Conservation (phyloP, 2,329 filamentous ascomycete species). For the Epichloe hybrida region DNA sequence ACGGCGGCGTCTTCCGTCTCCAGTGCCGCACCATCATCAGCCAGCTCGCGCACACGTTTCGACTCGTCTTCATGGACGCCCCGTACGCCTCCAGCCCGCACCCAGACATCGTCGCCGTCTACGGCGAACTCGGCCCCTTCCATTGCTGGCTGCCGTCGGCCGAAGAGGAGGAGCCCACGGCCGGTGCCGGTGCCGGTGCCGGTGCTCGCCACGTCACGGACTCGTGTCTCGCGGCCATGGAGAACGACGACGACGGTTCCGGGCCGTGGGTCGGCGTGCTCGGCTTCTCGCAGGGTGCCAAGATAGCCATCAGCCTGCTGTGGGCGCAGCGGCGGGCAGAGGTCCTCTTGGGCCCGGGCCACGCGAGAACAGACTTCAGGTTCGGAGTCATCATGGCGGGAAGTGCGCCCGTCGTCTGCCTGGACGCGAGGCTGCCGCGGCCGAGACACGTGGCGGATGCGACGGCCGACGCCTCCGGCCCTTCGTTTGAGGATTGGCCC, state of each 20-base stretch:
- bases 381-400: constrained; percentile 25
- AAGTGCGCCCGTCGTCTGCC: constrained; percentile 17
- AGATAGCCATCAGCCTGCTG: constrained; percentile 45
- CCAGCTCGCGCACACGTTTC: constrained; percentile 42
- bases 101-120: constrained; percentile 49
- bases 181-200: constrained; percentile 25
- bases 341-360: not conserved
- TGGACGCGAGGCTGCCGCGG: constrained; percentile 35
- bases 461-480: constrained; percentile 11
- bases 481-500: constrained; percentile 24
- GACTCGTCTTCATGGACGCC: constrained; percentile 59
- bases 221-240: constrained; percentile 33
- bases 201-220: constrained; percentile 27
- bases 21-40: constrained; percentile 46
- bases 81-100: constrained; percentile 51
- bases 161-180: constrained; percentile 26
- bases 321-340: constrained; percentile 39
- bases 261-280: constrained; percentile 47
- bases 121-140: constrained; percentile 53
- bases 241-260: constrained; percentile 26
- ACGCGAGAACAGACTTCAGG: constrained; percentile 12
- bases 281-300: constrained; percentile 56
- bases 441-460: constrained; percentile 27
- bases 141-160: constrained; percentile 46
- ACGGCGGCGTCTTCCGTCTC: constrained; percentile 51